phyloP scores from a whole-genome alignment of 2,329 filamentous ascomycete genomes.

The Didymella segeticola region DNA sequence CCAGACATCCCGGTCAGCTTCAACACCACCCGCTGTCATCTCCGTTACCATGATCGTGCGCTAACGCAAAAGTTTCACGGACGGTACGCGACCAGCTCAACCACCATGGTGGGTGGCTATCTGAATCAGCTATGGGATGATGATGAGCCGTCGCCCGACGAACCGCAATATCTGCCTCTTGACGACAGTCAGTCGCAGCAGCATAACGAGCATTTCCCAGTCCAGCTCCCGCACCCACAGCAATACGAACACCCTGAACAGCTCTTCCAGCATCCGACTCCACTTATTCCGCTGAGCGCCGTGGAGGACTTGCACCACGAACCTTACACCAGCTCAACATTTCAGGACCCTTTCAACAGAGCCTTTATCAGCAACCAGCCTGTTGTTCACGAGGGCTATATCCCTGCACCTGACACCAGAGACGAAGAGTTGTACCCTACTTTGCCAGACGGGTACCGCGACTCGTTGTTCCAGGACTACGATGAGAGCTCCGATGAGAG shows the following conservation, averaged over 20 bases:
- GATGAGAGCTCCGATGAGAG: conserved; percentile 40
- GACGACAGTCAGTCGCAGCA: conserved; percentile 17
- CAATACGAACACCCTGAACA: conserved; percentile 28
- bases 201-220: conserved; percentile 17
- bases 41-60: conserved; percentile 26
- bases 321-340: conserved; percentile 19
- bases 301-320: conserved; percentile 30
- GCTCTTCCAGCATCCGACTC: conserved; percentile 24
- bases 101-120: conserved; percentile 33
- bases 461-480: conserved; percentile 28
- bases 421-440: conserved; percentile 43
- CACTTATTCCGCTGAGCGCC: conserved; percentile 31
- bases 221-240: conserved; percentile 22
- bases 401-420: conserved; percentile 44
- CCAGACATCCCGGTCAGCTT: conserved; percentile 10
- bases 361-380: conserved; percentile 36
- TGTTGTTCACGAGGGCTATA: conserved; percentile 50
- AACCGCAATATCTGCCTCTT: conserved; percentile 30
- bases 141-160: conserved; percentile 21
- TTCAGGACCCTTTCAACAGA: conserved; percentile 32
- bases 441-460: conserved; percentile 26
- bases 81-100: conserved; percentile 11
- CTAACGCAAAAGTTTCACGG: conserved; percentile 22
- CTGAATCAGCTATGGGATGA: conserved; percentile 31
- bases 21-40: conserved; percentile 7